phyloP scores from a whole-genome alignment of 2,329 filamentous ascomycete genomes.

The Aspergillus felis region DNA sequence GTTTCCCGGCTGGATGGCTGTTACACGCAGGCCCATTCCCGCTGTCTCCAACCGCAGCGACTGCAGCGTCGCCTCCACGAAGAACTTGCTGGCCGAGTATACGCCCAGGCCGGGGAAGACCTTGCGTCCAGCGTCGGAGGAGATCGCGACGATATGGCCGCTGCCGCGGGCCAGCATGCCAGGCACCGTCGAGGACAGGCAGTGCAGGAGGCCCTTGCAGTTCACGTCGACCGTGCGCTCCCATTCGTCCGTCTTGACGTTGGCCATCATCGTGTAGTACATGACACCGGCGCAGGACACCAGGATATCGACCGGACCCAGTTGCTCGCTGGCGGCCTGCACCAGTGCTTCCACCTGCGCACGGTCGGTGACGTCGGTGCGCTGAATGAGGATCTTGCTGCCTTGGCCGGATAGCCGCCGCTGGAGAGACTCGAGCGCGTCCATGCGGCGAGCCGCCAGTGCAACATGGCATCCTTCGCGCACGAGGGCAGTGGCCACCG shows the following conservation, averaged over 20 bases:
- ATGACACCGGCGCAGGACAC: slow-evolving; percentile 78
- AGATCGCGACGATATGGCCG: slow-evolving; percentile 76
- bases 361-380: slow-evolving; percentile 69
- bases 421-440: slow-evolving; percentile 66
- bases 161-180: slow-evolving; percentile 65
- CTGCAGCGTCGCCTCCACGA: slow-evolving; percentile 78
- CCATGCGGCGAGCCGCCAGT: slow-evolving; percentile 66
- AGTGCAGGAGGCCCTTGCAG: slow-evolving; percentile 77
- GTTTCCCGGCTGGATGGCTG: slow-evolving; percentile 73
- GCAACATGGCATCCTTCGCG: slow-evolving; percentile 68
- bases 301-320: slow-evolving; percentile 74
- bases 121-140: slow-evolving; percentile 76
- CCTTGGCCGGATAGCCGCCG: slow-evolving; percentile 54
- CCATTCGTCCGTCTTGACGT: slow-evolving; percentile 70
- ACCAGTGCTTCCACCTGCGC: slow-evolving; percentile 65
- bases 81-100: slow-evolving; percentile 81
- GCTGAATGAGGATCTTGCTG: slow-evolving; percentile 63
- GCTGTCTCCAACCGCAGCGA: slow-evolving; percentile 71
- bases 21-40: slow-evolving; percentile 68
- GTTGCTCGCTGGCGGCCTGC: slow-evolving; percentile 53
- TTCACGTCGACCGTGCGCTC: slow-evolving; percentile 80
- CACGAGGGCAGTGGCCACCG: slow-evolving; percentile 65
- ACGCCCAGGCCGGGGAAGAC: slow-evolving; percentile 78
- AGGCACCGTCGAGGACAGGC: slow-evolving; percentile 65
- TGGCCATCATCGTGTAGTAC: slow-evolving; percentile 87